These are phyloP conservation scores for Paxillus ammoniavirescens DNA, from an alignment of 768 basidiomycete species.

Conservation along the genomic window DNA sequence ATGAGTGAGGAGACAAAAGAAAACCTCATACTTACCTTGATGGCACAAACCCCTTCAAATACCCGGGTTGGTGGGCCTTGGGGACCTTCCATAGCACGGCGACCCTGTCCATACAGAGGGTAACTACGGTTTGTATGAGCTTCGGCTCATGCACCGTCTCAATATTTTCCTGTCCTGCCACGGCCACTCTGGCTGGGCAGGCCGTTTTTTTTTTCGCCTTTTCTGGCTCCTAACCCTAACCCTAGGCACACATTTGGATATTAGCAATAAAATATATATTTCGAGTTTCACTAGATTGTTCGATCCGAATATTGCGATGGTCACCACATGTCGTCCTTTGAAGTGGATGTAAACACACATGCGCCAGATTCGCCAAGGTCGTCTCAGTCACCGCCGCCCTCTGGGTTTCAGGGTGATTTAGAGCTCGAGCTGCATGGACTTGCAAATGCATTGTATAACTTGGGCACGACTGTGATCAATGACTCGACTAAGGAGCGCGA, in stretches of 20 bases:
- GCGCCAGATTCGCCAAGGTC: conserved; percentile 58
- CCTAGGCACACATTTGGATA: conserved; percentile 12
- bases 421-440: conserved; percentile 76
- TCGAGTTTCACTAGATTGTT: too few relatives aligned
- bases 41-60: conserved; percentile 50
- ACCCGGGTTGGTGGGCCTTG: conserved; percentile 51
- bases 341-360: conserved; percentile 3
- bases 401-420: conserved; percentile 68
- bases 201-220: conserved; percentile 31
- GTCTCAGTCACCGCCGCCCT: conserved; percentile 70
- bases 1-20: background rate
- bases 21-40: conserved; percentile 57
- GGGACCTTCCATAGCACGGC: conserved; percentile 33
- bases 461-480: conserved; percentile 80
- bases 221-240: conserved; percentile 38
- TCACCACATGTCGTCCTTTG: conserved; percentile 12
- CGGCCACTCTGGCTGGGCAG: conserved; percentile 43
- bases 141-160: conserved; percentile 44
- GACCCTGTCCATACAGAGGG: conserved; percentile 32
- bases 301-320: too few relatives aligned
- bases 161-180: conserved; percentile 47
- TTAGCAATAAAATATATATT: too few relatives aligned
- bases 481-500: conserved; percentile 81
- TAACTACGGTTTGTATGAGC: conserved; percentile 40
- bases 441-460: conserved; percentile 74